These are phyloP conservation scores for Hylodesmum podocarpum DNA, from an alignment of 306 rosid genomes.

Conservation along the genomic window DNA sequence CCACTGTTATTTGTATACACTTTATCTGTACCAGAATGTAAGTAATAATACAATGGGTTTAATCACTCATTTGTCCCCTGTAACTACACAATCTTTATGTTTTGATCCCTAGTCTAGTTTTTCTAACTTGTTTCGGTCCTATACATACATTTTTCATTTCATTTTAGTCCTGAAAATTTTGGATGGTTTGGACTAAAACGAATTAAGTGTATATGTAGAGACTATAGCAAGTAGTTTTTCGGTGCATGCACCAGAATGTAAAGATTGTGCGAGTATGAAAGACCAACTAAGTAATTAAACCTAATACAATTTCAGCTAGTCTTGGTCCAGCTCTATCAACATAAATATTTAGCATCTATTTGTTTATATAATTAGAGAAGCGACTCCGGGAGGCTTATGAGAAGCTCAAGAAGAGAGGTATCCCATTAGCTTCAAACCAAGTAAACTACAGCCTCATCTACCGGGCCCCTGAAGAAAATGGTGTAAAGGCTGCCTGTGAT, in stretches of 20 bases:
- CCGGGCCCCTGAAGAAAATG: constrained; percentile 78
- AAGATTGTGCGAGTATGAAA: too few species aligned
- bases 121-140: too few species aligned
- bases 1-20: not conserved
- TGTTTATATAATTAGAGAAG: constrained; percentile 47
- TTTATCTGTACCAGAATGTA: not conserved
- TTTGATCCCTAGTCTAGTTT: too few species aligned
- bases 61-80: too few species aligned
- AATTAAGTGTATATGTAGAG: too few species aligned
- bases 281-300: too few species aligned
- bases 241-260: too few species aligned
- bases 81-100: too few species aligned
- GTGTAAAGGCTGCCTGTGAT: constrained; percentile 81
- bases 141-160: too few species aligned
- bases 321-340: not conserved
- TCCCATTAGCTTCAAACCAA: constrained; percentile 92
- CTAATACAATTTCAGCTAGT: not conserved
- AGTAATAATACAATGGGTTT: not conserved
- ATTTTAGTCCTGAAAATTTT: too few species aligned
- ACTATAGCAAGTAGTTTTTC: too few species aligned
- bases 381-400: constrained; percentile 69
- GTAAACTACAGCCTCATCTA: constrained; percentile 95
- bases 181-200: too few species aligned
- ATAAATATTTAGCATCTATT: not conserved
- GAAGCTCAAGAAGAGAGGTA: constrained; percentile 77